phyloP scores from a whole-genome alignment of 129 eudicot genomes.

The Deinandra increscens region DNA sequence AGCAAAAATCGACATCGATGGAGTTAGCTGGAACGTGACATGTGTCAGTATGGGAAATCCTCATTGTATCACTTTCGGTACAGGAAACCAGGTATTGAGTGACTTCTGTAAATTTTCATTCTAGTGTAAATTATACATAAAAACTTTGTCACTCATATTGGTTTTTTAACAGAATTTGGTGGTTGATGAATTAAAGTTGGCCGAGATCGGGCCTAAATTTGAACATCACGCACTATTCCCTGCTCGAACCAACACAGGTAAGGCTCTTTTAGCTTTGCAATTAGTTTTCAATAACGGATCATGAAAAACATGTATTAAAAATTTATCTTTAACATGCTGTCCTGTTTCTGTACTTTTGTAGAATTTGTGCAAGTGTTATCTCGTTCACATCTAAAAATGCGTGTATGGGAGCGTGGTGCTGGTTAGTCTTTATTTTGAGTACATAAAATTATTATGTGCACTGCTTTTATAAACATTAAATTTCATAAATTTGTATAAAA shows the following conservation, averaged over 20 bases:
- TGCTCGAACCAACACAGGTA: conserved; percentile 99
- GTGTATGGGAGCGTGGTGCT: conserved; percentile 99
- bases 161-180: conserved; percentile 61
- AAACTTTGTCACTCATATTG: neutral
- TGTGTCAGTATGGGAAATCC: conserved; percentile 99
- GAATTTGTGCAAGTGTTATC: conserved; percentile 94
- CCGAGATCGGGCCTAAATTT: conserved; percentile 87
- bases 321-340: neutral
- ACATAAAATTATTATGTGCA: neutral
- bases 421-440: conserved; percentile 42
- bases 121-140: neutral
- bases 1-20: conserved; percentile 68
- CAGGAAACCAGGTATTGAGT: conserved; percentile 50
- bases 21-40: conserved; percentile 77
- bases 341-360: conserved; percentile 37
- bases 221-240: conserved; percentile 85
- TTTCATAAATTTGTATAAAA: neutral
- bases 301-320: neutral
- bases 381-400: conserved; percentile 89
- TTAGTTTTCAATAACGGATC: conserved; percentile 11
- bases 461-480: neutral
- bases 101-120: neutral
- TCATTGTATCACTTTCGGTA: conserved; percentile 82
- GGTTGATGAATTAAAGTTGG: conserved; percentile 84
- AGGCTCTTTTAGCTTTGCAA: conserved; percentile 8